These are phyloP conservation scores for Leccinum pellstonianum DNA, from an alignment of 768 basidiomycete species.

Conservation along the genomic window DNA sequence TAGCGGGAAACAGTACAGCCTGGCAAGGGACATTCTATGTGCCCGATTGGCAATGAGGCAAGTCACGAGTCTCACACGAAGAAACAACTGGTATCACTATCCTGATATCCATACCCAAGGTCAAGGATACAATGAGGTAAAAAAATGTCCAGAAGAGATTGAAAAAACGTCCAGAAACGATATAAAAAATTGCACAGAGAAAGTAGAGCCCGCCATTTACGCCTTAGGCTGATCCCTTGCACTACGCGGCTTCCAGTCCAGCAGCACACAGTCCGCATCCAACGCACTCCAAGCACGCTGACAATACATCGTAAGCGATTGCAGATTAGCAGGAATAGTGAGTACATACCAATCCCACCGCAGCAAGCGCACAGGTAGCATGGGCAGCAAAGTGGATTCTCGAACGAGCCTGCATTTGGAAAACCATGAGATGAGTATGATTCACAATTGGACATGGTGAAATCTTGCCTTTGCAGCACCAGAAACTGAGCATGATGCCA, in stretches of 20 bases:
- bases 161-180: neutral
- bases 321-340: neutral
- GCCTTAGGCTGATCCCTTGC: neutral
- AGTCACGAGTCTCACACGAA: neutral
- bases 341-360: conserved; percentile 57
- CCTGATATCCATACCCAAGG: neutral
- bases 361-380: conserved; percentile 75
- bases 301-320: conserved; percentile 4
- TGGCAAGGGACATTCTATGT: neutral
- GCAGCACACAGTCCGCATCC: conserved; percentile 68
- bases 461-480: conserved; percentile 58
- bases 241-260: conserved; percentile 31
- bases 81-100: neutral
- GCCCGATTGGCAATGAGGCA: neutral
- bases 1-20: neutral
- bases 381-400: conserved; percentile 66
- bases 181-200: neutral
- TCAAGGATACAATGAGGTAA: neutral
- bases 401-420: conserved; percentile 43
- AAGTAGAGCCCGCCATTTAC: neutral
- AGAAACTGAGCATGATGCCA: conserved; percentile 57
- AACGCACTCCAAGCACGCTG: conserved; percentile 67
- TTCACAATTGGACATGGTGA: neutral
- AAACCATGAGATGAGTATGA: neutral
- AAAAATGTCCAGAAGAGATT: too few relatives aligned